Conservation (phyloP, 441 rosid species). For the Brassica hybrid region DNA sequence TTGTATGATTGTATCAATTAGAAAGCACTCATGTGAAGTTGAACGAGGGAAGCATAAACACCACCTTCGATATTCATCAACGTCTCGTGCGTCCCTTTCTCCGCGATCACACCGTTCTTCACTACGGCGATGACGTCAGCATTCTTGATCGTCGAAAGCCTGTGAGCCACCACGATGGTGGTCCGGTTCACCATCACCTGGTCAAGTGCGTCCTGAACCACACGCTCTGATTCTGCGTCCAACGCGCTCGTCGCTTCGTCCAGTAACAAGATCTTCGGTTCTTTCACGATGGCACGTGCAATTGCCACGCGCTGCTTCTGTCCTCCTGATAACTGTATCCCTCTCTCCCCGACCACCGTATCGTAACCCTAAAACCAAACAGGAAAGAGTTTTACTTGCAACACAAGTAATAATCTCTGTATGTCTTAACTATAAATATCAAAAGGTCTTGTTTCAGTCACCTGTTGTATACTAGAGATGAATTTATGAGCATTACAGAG, state of each 20-base stretch:
- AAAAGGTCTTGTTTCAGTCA: background rate
- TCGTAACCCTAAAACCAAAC: slow-evolving; percentile 48
- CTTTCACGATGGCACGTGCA: slow-evolving; percentile 61
- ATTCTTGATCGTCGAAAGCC: slow-evolving; percentile 53
- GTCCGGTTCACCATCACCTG: slow-evolving; percentile 53
- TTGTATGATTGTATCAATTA: slow-evolving; percentile 14
- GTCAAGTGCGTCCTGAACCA: slow-evolving; percentile 64
- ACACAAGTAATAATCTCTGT: background rate
- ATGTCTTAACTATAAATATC: background rate
- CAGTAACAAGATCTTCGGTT: slow-evolving; percentile 55
- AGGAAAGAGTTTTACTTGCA: background rate
- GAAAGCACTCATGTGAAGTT: slow-evolving; percentile 47
- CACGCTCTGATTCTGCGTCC: slow-evolving; percentile 59
- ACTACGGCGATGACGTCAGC: slow-evolving; percentile 53
- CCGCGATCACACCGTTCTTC: slow-evolving; percentile 49
- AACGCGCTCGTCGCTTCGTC: slow-evolving; percentile 71
- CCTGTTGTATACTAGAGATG: slow-evolving; percentile 56
- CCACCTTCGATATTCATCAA: slow-evolving; percentile 50
- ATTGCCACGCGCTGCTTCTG: slow-evolving; percentile 67
- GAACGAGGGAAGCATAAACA: slow-evolving; percentile 51
- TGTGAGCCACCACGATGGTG: slow-evolving; percentile 54
- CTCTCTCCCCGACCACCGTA: slow-evolving; percentile 58
- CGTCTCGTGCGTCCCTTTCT: slow-evolving; percentile 55
- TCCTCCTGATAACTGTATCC: slow-evolving; percentile 63
- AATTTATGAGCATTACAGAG: slow-evolving; percentile 59